Evolutionary conservation across 108 stramenopile species (phyloP), one percentile per base, ranked within the genome.

Genomic region (Skeletonema costatum): DNA sequence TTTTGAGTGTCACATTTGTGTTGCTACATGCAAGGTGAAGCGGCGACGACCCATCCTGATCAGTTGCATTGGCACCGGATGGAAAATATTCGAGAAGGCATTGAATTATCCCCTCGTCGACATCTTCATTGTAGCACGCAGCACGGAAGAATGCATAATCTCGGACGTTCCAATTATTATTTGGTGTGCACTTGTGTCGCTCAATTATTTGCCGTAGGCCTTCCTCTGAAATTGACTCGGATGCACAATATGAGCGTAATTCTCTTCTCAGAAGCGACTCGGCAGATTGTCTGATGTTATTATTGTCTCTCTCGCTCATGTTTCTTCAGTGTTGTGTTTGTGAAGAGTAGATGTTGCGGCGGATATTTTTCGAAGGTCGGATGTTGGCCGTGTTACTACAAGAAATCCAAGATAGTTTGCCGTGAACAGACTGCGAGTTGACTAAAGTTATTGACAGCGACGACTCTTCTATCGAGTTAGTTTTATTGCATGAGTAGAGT

Each of bases 1-100:
- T 25, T 0, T 19, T 19, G 36, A 39, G 56, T 53, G 48, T 39
- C 3, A 60, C 25, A 38, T 58, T 33, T 1, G 4, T 58, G 7
- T 58, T 71, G 8, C 0, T 1, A 11, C 56, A 71, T 3, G 70
- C 70, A 19, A 0, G 0, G 32, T 71, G 32, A 33, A 71, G 59
- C 0, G 70, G 58, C 12, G n/a, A 3, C 5, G 0, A 33, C 58
- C 32, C 9, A 4, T 25, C 9, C 11, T 56, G 17, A 35, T 19
- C 29, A 35, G 12, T n/a, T n/a, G n/a, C n/a, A n/a, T n/a, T n/a
- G n/a, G n/a, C n/a, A n/a, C n/a, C n/a, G n/a, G n/a, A n/a, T n/a
- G n/a, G 50, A 25, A 70, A 70, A 33, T 46, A 30, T 31, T 70
- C 50, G 7, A 70, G 56, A 3, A 69, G 68, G n/a, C 68, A 69